These are phyloP conservation scores for Carpinus fangiana DNA, from an alignment of 306 rosid species.

Conservation along the genomic window DNA sequence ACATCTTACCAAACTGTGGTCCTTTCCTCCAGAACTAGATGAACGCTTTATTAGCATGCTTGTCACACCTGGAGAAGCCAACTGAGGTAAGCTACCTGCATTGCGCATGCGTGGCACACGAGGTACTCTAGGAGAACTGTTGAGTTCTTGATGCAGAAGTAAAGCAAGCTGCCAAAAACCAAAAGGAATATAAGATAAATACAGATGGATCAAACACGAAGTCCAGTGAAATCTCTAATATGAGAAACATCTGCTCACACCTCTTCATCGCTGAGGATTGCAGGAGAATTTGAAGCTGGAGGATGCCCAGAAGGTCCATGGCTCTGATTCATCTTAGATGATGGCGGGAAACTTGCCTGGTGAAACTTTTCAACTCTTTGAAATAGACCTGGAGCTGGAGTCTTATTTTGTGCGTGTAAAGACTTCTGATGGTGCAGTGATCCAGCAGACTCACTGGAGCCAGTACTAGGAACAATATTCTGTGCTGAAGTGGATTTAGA, in stretches of 20 bases:
- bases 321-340: conserved; percentile 73
- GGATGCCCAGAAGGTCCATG: conserved; percentile 53
- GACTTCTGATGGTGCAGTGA: conserved; percentile 55
- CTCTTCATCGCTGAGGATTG: conserved; percentile 91
- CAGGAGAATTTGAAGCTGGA: conserved; percentile 56
- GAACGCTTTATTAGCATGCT: conserved; percentile 78
- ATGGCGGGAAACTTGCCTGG: conserved; percentile 55
- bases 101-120: conserved; percentile 94
- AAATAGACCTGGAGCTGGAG: conserved; percentile 47
- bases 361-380: conserved; percentile 70
- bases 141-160: conserved; percentile 91
- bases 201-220: conserved; percentile 1
- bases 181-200: neutral
- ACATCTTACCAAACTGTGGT: conserved; percentile 60
- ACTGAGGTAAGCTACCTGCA: conserved; percentile 77
- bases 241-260: conserved; percentile 42
- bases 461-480: conserved; percentile 41
- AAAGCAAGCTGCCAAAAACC: conserved; percentile 67
- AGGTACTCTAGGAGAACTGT: conserved; percentile 97
- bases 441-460: conserved; percentile 50
- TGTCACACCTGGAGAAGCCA: conserved; percentile 69
- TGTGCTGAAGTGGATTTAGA: conserved; percentile 51
- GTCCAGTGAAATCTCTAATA: neutral
- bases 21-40: conserved; percentile 73
- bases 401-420: conserved; percentile 57